Conservation (phyloP, 345 rosid species). For the Eucalyptus cloeziana region DNA sequence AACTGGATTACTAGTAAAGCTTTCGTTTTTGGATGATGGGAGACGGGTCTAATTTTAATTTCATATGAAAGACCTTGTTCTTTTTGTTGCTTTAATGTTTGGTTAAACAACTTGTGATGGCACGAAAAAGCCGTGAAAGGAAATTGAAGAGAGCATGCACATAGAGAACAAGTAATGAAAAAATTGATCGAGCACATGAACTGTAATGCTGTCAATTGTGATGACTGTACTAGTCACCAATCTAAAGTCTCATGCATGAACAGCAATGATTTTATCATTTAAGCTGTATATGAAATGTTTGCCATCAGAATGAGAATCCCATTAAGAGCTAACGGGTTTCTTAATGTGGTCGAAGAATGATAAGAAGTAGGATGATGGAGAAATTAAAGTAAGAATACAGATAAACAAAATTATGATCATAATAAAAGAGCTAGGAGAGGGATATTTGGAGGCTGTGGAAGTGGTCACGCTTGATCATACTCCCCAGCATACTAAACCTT, state of each 20-base stretch:
- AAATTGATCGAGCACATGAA: not conserved
- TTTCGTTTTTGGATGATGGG: not conserved
- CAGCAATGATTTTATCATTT: too few species aligned
- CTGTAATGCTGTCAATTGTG: not conserved
- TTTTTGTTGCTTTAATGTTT: not conserved
- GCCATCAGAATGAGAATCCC: not conserved
- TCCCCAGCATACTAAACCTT: slow-evolving; percentile 14
- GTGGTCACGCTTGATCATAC: slow-evolving; percentile 26
- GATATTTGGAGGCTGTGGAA: slow-evolving; percentile 5
- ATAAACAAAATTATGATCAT: not conserved
- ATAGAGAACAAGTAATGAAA: not conserved
- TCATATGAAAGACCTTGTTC: not conserved
- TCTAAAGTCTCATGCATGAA: not conserved
- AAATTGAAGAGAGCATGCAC: not conserved
- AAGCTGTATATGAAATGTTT: too few species aligned
- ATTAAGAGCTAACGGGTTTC: not conserved
- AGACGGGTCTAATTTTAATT: not conserved
- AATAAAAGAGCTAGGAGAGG: not conserved
- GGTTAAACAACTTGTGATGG: not conserved
- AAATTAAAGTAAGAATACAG: too few species aligned
- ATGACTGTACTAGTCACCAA: not conserved
- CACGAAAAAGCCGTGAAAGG: not conserved
- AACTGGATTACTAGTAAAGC: not conserved
- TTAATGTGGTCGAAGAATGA: not conserved
- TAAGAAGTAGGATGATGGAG: not conserved